Evolutionary conservation across 371 early-diverging fungal species (phyloP).

Genomic region (Mucor sp.): DNA sequence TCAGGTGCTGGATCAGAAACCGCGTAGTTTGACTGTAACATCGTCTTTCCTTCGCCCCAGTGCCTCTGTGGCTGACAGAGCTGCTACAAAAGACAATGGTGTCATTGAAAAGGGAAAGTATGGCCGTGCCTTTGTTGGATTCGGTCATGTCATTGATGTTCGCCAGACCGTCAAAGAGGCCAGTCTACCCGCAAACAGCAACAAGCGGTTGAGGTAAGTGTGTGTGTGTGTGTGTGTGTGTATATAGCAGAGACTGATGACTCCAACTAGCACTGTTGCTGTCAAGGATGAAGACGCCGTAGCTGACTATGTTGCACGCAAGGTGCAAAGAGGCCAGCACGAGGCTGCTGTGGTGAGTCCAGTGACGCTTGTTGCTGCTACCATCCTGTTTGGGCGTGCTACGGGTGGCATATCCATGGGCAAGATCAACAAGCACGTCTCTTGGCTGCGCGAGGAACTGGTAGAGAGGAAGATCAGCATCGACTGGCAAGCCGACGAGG

Average conservation of each 20-base stretch:
- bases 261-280: conserved; percentile 14
- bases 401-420: conserved; percentile 39
- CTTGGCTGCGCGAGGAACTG: conserved; percentile 41
- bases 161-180: conserved; percentile 18
- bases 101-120: conserved; percentile 37
- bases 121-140: conserved; percentile 48
- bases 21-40: conserved; percentile 20
- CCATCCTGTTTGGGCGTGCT: conserved; percentile 42
- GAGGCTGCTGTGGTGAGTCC: conserved; percentile 39
- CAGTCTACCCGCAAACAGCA: conserved; percentile 2
- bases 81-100: conserved; percentile 35
- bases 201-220: conserved; percentile 19
- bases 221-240: no score
- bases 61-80: conserved; percentile 36
- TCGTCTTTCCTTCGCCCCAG: conserved; percentile 42
- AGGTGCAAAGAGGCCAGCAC: conserved; percentile 46
- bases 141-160: conserved; percentile 40
- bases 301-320: conserved; percentile 32
- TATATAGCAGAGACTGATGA: no score
- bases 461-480: conserved; percentile 27
- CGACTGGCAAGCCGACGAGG: conserved; percentile 55
- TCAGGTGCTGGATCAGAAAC: conserved; percentile 53
- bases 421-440: conserved; percentile 39
- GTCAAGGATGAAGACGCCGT: conserved; percentile 22
- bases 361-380: conserved; percentile 47